Base-by-base conservation (phyloP, 176 grass and related monocot species). In the Eleusine coracana region DNA sequence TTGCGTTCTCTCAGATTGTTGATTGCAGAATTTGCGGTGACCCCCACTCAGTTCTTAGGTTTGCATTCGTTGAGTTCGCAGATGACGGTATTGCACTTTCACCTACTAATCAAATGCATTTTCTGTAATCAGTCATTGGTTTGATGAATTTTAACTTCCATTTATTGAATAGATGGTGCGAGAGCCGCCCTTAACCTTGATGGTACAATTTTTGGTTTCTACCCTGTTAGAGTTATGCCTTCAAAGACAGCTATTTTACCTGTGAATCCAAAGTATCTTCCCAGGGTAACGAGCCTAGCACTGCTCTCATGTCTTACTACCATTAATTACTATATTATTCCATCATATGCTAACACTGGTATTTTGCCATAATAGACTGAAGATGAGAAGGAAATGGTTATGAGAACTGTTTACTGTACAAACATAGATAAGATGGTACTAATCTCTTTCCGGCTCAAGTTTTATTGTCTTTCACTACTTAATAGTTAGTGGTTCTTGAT, bases 221-320 rank as follows among this genome's bases (percentile, higher is more conserved):
- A 93, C 78, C 92, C 95, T 59, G 86, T 97, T 73, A 94, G 92
- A 93, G 95, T 97, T 28, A 91, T 98, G 58, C 95, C 95, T 88
- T 98, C 95, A 54, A 98, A 94, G 86, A 98, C 95, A 84, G 92
- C 95, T 21, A 98, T 98, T 66, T 84, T 98, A 71, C 95, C 95
- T 91, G 95, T 98, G 80, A 98, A 98, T 93, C 95, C 90, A 64
- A 98, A 94, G 62, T 98, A 95, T 75, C 95, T 98, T 86, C 95
- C 95, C 17, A 87, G 86, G 76, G 95, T 98, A 65, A 86, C 74
- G 67, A 55, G 17, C 50, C 50, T 59, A 71, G 17, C 34, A 10
- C 41, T 59, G 67, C 58, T 87, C 70, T 77, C 9, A 82, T 69
- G 29, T 51, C 31, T 10, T 77, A 4, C 36, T 51, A 46, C 16